Conservation (phyloP, 345 rosid genomes). For the Melaleuca alternifolia region DNA sequence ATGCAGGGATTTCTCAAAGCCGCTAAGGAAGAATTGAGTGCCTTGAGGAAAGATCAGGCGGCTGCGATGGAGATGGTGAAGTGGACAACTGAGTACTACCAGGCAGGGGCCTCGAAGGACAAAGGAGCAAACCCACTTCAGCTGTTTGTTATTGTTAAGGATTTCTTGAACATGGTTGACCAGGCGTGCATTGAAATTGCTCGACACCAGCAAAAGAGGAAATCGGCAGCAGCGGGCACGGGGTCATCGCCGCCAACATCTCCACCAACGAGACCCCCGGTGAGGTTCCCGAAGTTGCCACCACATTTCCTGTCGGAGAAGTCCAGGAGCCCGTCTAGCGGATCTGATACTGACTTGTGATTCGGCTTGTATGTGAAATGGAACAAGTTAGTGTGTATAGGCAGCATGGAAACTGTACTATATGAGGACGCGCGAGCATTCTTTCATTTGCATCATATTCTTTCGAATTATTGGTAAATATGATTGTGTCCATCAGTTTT, state of each 20-base stretch:
- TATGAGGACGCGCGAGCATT: not conserved
- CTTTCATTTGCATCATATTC: not conserved
- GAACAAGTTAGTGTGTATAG: constrained; percentile 11
- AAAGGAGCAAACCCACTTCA: constrained; percentile 42
- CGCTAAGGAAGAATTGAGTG: constrained; percentile 42
- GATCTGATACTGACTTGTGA: constrained; percentile 50
- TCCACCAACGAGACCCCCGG: constrained; percentile 19
- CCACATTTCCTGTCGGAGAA: constrained; percentile 54
- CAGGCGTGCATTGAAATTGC: constrained; percentile 55
- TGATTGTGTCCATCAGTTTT: not conserved
- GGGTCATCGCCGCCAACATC: constrained; percentile 26
- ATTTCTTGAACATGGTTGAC: constrained; percentile 81
- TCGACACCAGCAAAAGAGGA: constrained; percentile 51
- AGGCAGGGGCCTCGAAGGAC: constrained; percentile 49
- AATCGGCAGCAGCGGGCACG: constrained; percentile 1
- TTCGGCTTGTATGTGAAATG: not conserved
- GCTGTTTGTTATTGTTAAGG: constrained; percentile 55
- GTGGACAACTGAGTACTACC: constrained; percentile 70
- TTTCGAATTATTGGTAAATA: not conserved
- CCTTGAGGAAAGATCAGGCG: constrained; percentile 37
- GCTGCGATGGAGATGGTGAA: constrained; percentile 51
- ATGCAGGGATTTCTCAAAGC: constrained; percentile 48
- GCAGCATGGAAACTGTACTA: not conserved
- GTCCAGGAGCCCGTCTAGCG: constrained; percentile 39
- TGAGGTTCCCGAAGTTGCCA: constrained; percentile 71